Evolutionary conservation across 2,329 filamentous ascomycete genomes (phyloP), one percentile per base, ranked within the genome.

Genomic region (Aspergillus novofumigatus): DNA sequence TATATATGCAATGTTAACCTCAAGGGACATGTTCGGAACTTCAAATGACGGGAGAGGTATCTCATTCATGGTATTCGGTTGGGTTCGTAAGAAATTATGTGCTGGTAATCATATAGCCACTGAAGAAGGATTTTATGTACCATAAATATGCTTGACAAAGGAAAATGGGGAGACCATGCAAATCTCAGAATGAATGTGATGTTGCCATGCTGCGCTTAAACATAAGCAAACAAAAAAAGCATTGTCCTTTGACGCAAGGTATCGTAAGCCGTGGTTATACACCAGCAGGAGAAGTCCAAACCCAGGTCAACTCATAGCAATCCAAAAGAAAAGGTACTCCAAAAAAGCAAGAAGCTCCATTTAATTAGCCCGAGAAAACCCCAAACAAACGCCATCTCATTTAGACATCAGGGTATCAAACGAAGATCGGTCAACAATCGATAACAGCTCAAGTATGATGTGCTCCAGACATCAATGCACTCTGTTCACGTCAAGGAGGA

Each of bases 381-480:
- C 29, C 48, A 54, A 49, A 38, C 42, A 53, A 62, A 61, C 62
- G 59, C 62, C 58, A 56, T 56, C 44, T 48, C 56, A 57, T 57
- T 64, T 28, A 48, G 58, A 62, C 61, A 65, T 63, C 63, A 59
- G 67, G 69, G 68, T 70, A 69, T 71, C 63, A 60, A 53, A 53
- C 64, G 55, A 58, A 56, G 53, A 54, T 26, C 51, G 38, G 51
- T 55, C 52, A 58, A 58, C 45, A 56, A 57, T 32, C 52, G 47
- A 59, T 47, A 50, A 53, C 25, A 51, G 35, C 48, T 28, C 48
- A 56, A 55, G 53, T 58, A 51, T 57, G 49, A 59, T 47, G 59
- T 49, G 50, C 49, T n/a, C 51, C 55, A 42, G 10, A 44, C 23
- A 52, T 42, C 17, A 54, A 23, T 26, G 26, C 52, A 25, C 49